Evolutionary conservation across 23 red algal genomes (phyloP), one percentile per base, ranked within the genome.

Genomic region (Gracilaria caudata): DNA sequence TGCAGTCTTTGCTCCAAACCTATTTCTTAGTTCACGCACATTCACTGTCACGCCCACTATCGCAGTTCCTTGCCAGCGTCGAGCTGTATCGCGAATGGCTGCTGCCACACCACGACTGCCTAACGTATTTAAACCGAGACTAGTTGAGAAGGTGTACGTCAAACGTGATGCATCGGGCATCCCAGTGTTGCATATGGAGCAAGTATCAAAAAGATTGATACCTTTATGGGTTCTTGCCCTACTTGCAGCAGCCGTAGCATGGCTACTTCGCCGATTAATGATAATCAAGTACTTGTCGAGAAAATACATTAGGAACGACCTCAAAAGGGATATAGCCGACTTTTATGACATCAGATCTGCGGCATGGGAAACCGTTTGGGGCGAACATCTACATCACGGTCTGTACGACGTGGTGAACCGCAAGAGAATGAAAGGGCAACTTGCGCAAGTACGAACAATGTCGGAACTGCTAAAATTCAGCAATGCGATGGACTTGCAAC

Each of bases 301-400:
- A 28, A 80, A 64, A 36, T 84, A 86, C 37, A 57, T 51, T 4
- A 75, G 82, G 8, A 53, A 53, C 14, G 64, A 88, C 74, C 77
- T 94, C 63, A 89, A 82, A 14, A 46, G 57, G 23, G 84, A 94
- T 32, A 94, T 94, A 37, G 83, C 81, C 0, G 53, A 82, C 54
- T 94, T 94, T 73, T 94, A 94, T 56, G 92, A 94, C 25, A 36
- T 29, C 19, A 73, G 92, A 28, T 82, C 83, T 21, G 92, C 82
- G 36, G 84, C 84, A 57, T 94, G 92, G 97, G 97, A 99, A 73
- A 45, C 66, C 16, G 88, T 95, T 25, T 99, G 97, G 97, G 97
- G 97, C 84, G 97, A 99, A 68, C 97, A 99, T 66, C 94, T 99
- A 86, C 97, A 99, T 65, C 97, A 94, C 54, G 97, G 97, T 20